Base-by-base conservation (phyloP, 2,329 filamentous ascomycete species). In the Nothopassalora personata region DNA sequence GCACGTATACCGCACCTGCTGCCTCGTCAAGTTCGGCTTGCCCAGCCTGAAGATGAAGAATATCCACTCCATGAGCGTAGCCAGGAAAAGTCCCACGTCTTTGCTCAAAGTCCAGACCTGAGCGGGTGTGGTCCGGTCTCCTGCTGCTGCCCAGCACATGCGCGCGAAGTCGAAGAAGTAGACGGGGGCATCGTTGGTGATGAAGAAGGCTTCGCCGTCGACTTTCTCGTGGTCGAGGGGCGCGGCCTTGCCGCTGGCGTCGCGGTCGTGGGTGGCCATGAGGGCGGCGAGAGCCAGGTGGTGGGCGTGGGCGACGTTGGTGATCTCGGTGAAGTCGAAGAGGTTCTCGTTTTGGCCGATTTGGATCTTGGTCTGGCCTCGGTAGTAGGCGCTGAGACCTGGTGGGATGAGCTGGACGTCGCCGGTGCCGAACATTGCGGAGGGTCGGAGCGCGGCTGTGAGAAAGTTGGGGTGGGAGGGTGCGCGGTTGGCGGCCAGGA, bases 1-100 rank as follows among this genome's bases (percentile, higher is more conserved):
- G 72, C 83, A 86, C 70, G 84, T 85, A 72, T 87, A 90, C 65
- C 82, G 77, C 61, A 89, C 77, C 65, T 79, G 75, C 58, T 75
- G 73, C 59, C 74, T 66, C 10, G 76, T 79, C 65, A 81, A 56
- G 52, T 77, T 80, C 15, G 79, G 78, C 63, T 72, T 77, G 7
- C 77, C 77, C 33, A 77, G 50, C 46, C 66, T 61, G 59, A 74
- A 68, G 8, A 74, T 54, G 75, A 77, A 79, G 65, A 76, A 79
- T 3, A 76, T 62, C 69, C 71, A 76, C 60, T 80, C 78, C 56
- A 80, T 69, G 5, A 78, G 59, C 2, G 69, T 73, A 9, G 77
- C 77, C 49, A 80, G 68, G 33, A 71, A 67, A 64, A 76, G 67
- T 10, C 75, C 76, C 31, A 78, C 59, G 13, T 76, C 77, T 53